phyloP scores from a whole-genome alignment of 2,329 filamentous ascomycete species.

The Penicillium polonicum region DNA sequence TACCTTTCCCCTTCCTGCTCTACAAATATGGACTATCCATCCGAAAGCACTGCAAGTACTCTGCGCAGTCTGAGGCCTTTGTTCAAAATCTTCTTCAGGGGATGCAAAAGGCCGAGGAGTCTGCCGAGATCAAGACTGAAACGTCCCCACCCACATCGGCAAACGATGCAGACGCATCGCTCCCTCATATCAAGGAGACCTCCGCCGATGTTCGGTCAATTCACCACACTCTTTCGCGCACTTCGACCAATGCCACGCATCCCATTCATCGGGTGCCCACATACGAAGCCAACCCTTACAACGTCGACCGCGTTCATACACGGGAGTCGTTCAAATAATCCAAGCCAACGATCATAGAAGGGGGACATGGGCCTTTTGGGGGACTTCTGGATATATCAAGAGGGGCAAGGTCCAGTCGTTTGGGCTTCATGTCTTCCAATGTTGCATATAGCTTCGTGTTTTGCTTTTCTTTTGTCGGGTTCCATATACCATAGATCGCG shows the following conservation, averaged over 20 bases:
- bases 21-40: slow-evolving; percentile 44
- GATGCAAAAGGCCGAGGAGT: not conserved
- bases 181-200: slow-evolving; percentile 11
- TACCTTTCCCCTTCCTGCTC: slow-evolving; percentile 47
- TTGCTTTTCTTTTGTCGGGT: not conserved
- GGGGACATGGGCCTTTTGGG: not conserved
- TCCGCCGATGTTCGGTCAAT: slow-evolving; percentile 17
- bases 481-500: slow-evolving; percentile 5
- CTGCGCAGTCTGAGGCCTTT: slow-evolving; percentile 35
- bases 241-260: slow-evolving; percentile 8
- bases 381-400: not conserved
- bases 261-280: slow-evolving; percentile 17
- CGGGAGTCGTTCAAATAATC: slow-evolving; percentile 23
- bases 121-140: not conserved
- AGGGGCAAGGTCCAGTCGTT: not conserved
- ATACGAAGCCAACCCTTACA: slow-evolving; percentile 23
- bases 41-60: slow-evolving; percentile 44
- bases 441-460: not conserved
- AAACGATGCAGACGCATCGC: not conserved
- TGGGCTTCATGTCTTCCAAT: not conserved
- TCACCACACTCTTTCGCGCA: slow-evolving; percentile 11
- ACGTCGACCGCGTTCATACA: slow-evolving; percentile 20
- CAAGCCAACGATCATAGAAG: not conserved
- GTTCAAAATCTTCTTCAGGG: slow-evolving; percentile 19
- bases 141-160: not conserved